Evolutionary conservation across 2,329 filamentous ascomycete genomes (phyloP), one percentile per base, ranked within the genome.

Genomic region (Ascomycota sp.): DNA sequence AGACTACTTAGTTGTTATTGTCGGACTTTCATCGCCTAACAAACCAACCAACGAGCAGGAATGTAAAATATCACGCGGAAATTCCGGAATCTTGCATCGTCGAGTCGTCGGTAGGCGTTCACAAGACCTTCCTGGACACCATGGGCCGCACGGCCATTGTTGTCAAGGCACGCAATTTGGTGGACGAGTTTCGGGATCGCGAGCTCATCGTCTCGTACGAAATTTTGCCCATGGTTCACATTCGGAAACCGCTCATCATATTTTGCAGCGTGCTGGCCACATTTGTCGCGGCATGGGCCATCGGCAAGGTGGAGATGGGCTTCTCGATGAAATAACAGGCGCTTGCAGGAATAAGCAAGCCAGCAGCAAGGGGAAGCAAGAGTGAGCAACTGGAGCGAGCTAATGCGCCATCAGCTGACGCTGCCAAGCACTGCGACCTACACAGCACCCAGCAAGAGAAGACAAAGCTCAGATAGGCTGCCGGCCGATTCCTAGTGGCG

Each of bases 41-140:
- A 15, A 11, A 17, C 47, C 50, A 41, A 53, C 48, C 26, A 50
- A 59, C 43, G 61, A 32, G 36, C 42, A 89, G 83, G 36, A 83
- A 89, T 39, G 66, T 93, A 42, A 71, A 78, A 48, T 85, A 75
- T 46, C 61, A 69, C 38, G 82, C 82, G 31, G 66, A 69, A 4
- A 61, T 93, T 21, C 83, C 85, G 1, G 50, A 54, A 13, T 59
- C 60, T 5, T 59, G 65, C 24, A 61, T 89, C 32, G 59, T 70
- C 29, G 61, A 65, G 29, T 65, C 69, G 19, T 50, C 51, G 2
- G 49, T 71, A 12, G 68, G 65, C 38, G 55, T 75, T n/a, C 70
- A 89, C 56, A 75, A 74, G 52, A 94, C 85, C 0, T 98, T 83
- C 55, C 77, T 98, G 57, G 89, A 98, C 53, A 95, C 89, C 0